Evolutionary conservation across 2,329 filamentous ascomycete genomes (phyloP).

Genomic region (Botryotinia globosa): DNA sequence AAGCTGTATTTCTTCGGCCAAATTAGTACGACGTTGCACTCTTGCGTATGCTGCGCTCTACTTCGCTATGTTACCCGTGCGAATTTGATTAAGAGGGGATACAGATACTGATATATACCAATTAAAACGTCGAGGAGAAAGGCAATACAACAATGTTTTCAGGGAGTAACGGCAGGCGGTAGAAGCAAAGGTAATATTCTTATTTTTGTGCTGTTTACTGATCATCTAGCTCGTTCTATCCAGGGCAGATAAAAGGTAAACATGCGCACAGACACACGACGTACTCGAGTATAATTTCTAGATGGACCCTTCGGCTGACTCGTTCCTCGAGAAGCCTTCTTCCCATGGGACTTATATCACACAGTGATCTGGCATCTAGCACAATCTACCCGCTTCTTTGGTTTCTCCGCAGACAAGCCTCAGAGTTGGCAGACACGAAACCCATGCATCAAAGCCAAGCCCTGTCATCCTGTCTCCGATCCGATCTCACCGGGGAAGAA

Average conservation of each 20-base stretch:
- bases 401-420: neutral
- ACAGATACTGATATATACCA: neutral
- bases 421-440: neutral
- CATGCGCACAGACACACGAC: neutral
- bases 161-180: neutral
- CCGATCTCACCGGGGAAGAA: neutral
- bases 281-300: neutral
- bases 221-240: neutral
- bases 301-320: neutral
- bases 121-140: neutral
- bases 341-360: neutral
- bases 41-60: neutral
- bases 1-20: neutral
- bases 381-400: neutral
- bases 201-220: neutral
- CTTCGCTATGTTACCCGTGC: neutral
- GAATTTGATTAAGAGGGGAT: neutral
- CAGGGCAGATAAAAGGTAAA: neutral
- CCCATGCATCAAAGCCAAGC: neutral
- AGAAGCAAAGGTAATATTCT: neutral
- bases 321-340: neutral
- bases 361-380: neutral
- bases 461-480: neutral
- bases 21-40: neutral
- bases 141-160: neutral